These are phyloP conservation scores for Cicer bijugum DNA, from an alignment of 306 rosid species.

Conservation along the genomic window DNA sequence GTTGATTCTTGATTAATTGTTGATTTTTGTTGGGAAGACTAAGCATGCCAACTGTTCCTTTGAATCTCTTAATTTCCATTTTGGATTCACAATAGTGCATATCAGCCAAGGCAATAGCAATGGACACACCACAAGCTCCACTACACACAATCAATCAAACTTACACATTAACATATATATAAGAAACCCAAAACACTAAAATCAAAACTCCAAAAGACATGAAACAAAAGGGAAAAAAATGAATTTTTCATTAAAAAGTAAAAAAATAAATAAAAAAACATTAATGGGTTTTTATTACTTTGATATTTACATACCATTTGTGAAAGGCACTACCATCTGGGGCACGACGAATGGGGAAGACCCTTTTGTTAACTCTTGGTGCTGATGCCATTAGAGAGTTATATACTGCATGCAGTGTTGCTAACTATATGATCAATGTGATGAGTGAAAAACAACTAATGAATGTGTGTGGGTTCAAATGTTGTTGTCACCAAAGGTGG, in stretches of 20 bases:
- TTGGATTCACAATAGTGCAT: slow-evolving; percentile 58
- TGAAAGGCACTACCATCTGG: slow-evolving; percentile 67
- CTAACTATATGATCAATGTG: too few species aligned
- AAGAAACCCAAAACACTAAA: not conserved
- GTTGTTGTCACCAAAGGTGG: too few species aligned
- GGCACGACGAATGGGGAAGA: slow-evolving; percentile 53
- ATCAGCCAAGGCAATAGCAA: slow-evolving; percentile 59
- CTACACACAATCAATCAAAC: slow-evolving; percentile 40
- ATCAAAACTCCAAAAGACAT: not conserved
- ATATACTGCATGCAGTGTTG: too few species aligned
- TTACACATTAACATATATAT: too few species aligned
- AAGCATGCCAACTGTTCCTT: slow-evolving; percentile 28
- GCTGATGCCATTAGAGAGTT: slow-evolving; percentile 45
- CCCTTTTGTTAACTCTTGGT: slow-evolving; percentile 57
- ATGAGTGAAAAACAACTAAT: too few species aligned
- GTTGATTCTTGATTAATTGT: slow-evolving; percentile 38
- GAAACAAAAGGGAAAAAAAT: not conserved
- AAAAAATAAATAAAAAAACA: not conserved
- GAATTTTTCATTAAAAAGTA: not conserved
- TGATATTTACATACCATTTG: slow-evolving; percentile 50
- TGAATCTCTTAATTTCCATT: slow-evolving; percentile 54
- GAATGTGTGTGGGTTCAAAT: too few species aligned
- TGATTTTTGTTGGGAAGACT: slow-evolving; percentile 3
- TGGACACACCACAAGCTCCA: slow-evolving; percentile 50
- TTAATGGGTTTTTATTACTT: too few species aligned